Conservation (phyloP, 2,329 filamentous ascomycete species). For the Chaetomium olivaceum region DNA sequence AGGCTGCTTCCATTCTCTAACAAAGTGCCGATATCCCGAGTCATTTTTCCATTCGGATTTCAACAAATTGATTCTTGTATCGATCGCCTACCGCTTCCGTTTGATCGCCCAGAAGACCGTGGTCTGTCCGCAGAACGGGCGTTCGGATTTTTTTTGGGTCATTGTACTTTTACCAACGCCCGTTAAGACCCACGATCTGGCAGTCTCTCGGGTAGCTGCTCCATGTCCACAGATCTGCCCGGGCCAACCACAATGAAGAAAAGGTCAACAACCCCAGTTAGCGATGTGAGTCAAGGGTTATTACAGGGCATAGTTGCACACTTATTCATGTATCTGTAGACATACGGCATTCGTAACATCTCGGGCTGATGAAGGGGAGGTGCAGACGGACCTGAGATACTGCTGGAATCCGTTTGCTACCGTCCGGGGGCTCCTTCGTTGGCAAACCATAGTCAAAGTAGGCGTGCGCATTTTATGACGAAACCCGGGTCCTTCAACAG, state of each 20-base stretch:
- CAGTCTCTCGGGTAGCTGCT: not conserved
- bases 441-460: not conserved
- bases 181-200: not conserved
- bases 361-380: not conserved
- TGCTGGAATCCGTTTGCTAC: not conserved
- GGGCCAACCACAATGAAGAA: not conserved
- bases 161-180: not conserved
- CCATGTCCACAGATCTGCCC: too few species aligned
- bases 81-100: not conserved
- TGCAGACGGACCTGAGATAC: not conserved
- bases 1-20: not conserved
- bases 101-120: not conserved
- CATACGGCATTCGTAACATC: not conserved
- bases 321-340: not conserved
- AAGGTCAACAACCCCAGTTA: not conserved
- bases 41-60: not conserved
- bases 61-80: not conserved
- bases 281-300: not conserved
- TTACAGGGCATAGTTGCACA: not conserved
- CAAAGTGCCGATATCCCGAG: not conserved
- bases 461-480: not conserved
- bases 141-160: not conserved
- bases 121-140: too few species aligned
- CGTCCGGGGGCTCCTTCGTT: not conserved
- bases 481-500: too few species aligned